phyloP scores from a whole-genome alignment of 768 basidiomycete species.

The Mycena haematopus region DNA sequence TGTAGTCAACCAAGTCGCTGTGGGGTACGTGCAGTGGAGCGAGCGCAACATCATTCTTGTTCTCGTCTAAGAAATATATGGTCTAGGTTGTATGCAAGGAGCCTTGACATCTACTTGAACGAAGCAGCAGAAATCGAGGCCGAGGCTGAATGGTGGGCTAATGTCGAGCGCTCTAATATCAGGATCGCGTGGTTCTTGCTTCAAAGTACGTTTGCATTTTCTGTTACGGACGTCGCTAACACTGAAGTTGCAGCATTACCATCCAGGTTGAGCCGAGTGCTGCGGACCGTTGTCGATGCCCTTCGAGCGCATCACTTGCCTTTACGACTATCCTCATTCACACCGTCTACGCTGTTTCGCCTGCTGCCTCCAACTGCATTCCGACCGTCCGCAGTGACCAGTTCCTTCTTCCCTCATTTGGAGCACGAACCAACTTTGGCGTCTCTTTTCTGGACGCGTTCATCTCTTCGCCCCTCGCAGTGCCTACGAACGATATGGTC shows the following conservation, averaged over 20 bases:
- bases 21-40: too few relatives aligned
- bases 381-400: conserved; percentile 57
- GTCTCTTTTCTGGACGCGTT: conserved; percentile 24
- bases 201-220: conserved; percentile 64
- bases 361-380: conserved; percentile 55
- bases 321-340: conserved; percentile 52
- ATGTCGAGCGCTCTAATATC: conserved; percentile 63
- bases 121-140: conserved; percentile 75
- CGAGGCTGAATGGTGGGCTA: conserved; percentile 88
- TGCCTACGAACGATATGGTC: conserved; percentile 33
- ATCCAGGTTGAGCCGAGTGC: conserved; percentile 44
- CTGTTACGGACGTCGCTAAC: conserved; percentile 21
- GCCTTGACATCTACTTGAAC: conserved; percentile 65
- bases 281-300: conserved; percentile 46
- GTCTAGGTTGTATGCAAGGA: conserved; percentile 70
- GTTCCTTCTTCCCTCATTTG: conserved; percentile 73
- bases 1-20: conserved; percentile 55
- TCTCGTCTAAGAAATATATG: too few relatives aligned
- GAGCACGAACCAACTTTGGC: conserved; percentile 36
- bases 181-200: conserved; percentile 71
- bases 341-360: conserved; percentile 52
- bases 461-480: conserved; percentile 23
- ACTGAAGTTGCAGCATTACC: conserved; percentile 49
- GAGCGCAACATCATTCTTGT: too few relatives aligned
- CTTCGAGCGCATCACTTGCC: conserved; percentile 53